Evolutionary conservation across 768 basidiomycete genomes (phyloP).

Genomic region (Pleurotus citrinopileatus): DNA sequence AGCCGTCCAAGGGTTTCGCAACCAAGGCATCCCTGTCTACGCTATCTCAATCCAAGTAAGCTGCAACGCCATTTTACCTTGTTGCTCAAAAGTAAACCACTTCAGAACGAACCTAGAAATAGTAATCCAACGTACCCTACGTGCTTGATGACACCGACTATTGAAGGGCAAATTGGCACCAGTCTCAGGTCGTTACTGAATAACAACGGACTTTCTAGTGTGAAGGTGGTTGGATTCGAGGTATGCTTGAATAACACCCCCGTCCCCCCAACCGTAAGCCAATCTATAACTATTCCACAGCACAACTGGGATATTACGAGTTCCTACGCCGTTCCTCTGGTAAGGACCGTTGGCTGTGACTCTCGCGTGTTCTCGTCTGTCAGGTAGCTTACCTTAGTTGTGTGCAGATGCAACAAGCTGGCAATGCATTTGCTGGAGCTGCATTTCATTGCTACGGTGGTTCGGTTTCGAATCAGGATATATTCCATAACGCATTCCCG

Average conservation of each 20-base stretch:
- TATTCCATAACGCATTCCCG: slow-evolving; percentile 54
- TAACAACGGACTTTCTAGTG: slow-evolving; percentile 54
- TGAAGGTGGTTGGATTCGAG: slow-evolving; percentile 60
- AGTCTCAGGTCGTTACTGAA: slow-evolving; percentile 58
- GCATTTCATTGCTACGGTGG: slow-evolving; percentile 70
- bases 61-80: neutral
- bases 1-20: slow-evolving; percentile 66
- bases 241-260: slow-evolving; percentile 4
- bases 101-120: slow-evolving; percentile 48
- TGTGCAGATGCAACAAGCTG: slow-evolving; percentile 47
- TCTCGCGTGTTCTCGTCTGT: neutral
- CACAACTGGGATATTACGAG: slow-evolving; percentile 75
- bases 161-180: slow-evolving; percentile 58
- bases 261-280: too few relatives aligned
- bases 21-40: slow-evolving; percentile 54
- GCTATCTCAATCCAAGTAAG: slow-evolving; percentile 55
- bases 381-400: too few relatives aligned
- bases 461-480: slow-evolving; percentile 46
- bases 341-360: neutral
- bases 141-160: slow-evolving; percentile 47
- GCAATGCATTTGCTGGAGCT: slow-evolving; percentile 57
- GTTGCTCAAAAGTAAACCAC: neutral
- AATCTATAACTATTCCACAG: slow-evolving; percentile 25
- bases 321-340: slow-evolving; percentile 54
- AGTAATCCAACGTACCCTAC: slow-evolving; percentile 70